These are phyloP conservation scores for Tolypocladium sp. DNA, from an alignment of 2,329 filamentous ascomycete genomes.

Conservation along the genomic window DNA sequence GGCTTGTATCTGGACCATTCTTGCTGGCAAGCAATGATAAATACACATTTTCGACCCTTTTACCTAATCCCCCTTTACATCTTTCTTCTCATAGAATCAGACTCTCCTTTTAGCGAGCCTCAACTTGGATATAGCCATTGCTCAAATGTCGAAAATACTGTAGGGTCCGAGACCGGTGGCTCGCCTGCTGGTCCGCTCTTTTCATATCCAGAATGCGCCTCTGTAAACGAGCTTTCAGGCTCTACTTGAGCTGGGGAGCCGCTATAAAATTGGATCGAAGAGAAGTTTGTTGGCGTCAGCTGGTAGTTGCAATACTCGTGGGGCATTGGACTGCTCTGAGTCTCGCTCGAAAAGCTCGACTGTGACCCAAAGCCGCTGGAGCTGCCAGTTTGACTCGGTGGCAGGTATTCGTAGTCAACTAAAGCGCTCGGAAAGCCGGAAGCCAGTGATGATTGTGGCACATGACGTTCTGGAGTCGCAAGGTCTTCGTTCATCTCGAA, in stretches of 20 bases:
- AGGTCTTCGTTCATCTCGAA: not conserved
- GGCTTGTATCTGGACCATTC: not conserved
- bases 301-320: not conserved
- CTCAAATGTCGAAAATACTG: conserved; percentile 7
- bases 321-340: not conserved
- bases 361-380: not conserved
- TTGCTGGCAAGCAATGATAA: conserved; percentile 2
- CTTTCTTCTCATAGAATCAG: not conserved
- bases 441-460: not conserved
- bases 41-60: not conserved
- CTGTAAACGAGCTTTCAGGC: not conserved
- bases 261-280: not conserved
- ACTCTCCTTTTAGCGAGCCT: not conserved
- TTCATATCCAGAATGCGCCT: not conserved
- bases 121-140: conserved; percentile 8
- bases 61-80: not conserved
- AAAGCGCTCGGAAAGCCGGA: not conserved
- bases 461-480: not conserved
- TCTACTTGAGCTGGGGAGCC: not conserved
- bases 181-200: not conserved
- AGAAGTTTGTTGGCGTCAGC: not conserved
- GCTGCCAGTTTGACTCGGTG: not conserved
- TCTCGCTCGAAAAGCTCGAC: conserved; percentile 1
- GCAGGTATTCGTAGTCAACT: not conserved
- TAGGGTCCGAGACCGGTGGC: not conserved